phyloP scores from a whole-genome alignment of 1,284 basidiomycete genomes.

The Ceratobasidium sp. region DNA sequence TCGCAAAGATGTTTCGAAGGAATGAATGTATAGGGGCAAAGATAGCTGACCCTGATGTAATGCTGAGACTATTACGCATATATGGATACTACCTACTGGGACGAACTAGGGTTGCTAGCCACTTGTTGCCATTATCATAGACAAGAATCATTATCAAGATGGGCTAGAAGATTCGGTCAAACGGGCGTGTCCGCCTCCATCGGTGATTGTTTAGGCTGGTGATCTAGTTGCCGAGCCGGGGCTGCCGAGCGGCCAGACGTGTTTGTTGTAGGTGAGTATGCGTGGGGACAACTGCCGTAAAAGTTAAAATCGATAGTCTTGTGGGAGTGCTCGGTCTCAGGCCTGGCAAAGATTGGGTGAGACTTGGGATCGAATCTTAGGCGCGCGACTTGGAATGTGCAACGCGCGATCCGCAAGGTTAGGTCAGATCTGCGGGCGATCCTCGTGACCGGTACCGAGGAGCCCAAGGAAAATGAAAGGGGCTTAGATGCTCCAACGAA shows the following conservation, averaged over 20 bases:
- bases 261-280: not conserved
- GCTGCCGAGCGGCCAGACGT: not conserved
- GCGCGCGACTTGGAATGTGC: not conserved
- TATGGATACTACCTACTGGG: not conserved
- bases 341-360: no score
- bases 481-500: not conserved
- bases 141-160: not conserved
- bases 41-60: not conserved
- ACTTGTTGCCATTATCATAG: not conserved
- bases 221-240: constrained; percentile 11
- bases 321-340: not conserved
- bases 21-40: not conserved
- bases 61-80: not conserved
- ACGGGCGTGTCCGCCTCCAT: not conserved
- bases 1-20: not conserved
- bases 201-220: not conserved
- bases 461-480: no score
- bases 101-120: not conserved
- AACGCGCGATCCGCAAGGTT: not conserved
- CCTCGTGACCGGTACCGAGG: not conserved
- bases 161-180: not conserved
- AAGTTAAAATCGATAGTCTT: not conserved
- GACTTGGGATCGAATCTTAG: not conserved
- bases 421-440: not conserved
- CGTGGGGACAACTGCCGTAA: not conserved